Evolutionary conservation across 345 rosid species (phyloP).

Genomic region (Chamaenerion angustifolium): DNA sequence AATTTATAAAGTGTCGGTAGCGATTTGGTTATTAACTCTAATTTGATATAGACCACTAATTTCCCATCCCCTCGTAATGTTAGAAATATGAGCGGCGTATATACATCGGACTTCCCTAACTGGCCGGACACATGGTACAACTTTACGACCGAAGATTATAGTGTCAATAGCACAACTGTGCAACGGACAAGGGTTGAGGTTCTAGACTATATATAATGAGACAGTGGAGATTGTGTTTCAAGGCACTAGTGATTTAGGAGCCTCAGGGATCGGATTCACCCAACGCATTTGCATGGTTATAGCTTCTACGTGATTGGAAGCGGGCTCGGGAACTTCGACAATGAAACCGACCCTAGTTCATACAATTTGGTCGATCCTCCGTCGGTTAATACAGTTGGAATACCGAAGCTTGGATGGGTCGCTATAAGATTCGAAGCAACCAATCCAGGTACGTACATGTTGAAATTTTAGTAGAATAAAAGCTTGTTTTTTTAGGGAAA

Average conservation of each 20-base stretch:
- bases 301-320: conserved; percentile 27
- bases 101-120: conserved; percentile 21
- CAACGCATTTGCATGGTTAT: conserved; percentile 35
- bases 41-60: neutral
- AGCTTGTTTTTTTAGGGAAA: no score
- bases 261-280: conserved; percentile 25
- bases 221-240: no score
- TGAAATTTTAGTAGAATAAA: no score
- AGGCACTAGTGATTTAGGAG: conserved; percentile 22
- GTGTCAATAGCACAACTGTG: conserved; percentile 3
- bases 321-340: conserved; percentile 31
- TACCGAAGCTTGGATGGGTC: conserved; percentile 32
- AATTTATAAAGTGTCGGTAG: no score
- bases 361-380: conserved; percentile 29
- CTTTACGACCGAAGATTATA: conserved; percentile 16
- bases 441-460: conserved; percentile 16
- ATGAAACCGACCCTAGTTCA: conserved; percentile 14
- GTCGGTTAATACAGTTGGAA: conserved; percentile 18
- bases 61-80: no score
- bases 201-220: conserved; percentile 15
- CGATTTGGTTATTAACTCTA: no score
- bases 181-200: conserved; percentile 15
- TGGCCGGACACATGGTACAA: conserved; percentile 22
- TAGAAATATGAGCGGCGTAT: conserved; percentile 19
- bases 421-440: conserved; percentile 26